Percentiles rank a stretch among this genome's conserved stretches.
Evolutionary conservation across 805 yeast genomes (phyloP).

Genomic region (Lachancea quebecensis): DNA sequence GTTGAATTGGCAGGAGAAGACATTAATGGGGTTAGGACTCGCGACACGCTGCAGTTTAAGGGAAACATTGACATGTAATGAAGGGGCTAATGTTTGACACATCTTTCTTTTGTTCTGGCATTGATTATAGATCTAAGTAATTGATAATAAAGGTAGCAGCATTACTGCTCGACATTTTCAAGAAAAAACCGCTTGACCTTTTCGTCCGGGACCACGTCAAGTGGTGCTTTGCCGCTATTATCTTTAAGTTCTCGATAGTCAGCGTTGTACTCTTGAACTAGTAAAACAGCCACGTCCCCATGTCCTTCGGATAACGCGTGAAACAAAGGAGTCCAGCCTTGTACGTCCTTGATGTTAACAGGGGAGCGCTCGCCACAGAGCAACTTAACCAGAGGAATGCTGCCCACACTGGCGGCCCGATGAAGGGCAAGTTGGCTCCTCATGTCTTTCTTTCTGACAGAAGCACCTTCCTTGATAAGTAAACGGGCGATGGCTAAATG

Average conservation of each 20-base stretch:
- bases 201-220: conserved; percentile 49
- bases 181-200: conserved; percentile 39
- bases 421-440: conserved; percentile 63
- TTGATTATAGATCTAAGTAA: conserved; percentile 1
- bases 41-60: conserved; percentile 18
- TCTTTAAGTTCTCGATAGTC: conserved; percentile 41
- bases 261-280: conserved; percentile 60
- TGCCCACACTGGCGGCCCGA: conserved; percentile 78
- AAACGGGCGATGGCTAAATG: conserved; percentile 46
- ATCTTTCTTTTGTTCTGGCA: not conserved
- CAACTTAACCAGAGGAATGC: conserved; percentile 46
- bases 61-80: conserved; percentile 12
- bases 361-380: conserved; percentile 51
- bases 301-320: conserved; percentile 90
- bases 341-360: conserved; percentile 57
- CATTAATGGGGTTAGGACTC: conserved; percentile 23
- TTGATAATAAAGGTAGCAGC: not conserved
- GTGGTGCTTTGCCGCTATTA: conserved; percentile 47
- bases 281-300: conserved; percentile 60
- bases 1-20: conserved; percentile 10
- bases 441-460: conserved; percentile 59
- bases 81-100: not conserved
- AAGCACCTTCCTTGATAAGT: conserved; percentile 49
- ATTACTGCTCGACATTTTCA: conserved; percentile 11
- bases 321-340: conserved; percentile 83